phyloP scores from a whole-genome alignment of 129 eudicot genomes.

The Smallanthus sonchifolius region DNA sequence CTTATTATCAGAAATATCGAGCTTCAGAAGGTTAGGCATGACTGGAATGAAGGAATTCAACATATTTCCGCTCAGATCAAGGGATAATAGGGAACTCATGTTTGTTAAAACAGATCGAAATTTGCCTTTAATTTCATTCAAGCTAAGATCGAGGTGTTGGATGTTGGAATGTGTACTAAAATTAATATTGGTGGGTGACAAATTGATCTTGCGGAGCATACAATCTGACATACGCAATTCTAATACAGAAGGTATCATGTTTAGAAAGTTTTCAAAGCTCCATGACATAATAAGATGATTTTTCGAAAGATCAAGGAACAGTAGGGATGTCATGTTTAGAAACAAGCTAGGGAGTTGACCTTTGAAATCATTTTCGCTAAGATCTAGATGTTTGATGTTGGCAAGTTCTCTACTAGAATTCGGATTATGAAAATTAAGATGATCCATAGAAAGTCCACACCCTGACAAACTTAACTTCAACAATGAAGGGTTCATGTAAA shows the following conservation, averaged over 20 bases:
- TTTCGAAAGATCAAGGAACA: background rate
- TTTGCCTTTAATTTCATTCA: background rate
- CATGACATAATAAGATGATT: background rate
- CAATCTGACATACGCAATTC: background rate
- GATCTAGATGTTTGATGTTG: slow-evolving; percentile 16
- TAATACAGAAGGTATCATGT: background rate
- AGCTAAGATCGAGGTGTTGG: slow-evolving; percentile 3
- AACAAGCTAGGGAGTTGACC: background rate
- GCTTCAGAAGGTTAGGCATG: slow-evolving; percentile 11
- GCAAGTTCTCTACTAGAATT: slow-evolving; percentile 13
- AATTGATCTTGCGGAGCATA: background rate
- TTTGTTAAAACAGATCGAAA: slow-evolving; percentile 6
- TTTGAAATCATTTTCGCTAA: background rate
- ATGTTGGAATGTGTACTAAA: background rate
- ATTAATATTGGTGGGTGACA: background rate
- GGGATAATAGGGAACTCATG: background rate
- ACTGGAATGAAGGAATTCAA: background rate
- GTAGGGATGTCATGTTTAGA: background rate
- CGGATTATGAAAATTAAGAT: slow-evolving; percentile 6
- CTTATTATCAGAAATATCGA: background rate
- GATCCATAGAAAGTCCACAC: slow-evolving; percentile 2
- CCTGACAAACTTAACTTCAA: background rate
- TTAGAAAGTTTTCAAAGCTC: background rate
- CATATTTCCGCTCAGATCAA: background rate
- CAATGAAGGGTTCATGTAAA: background rate